Percentiles rank a stretch among this genome's conserved stretches.
phyloP scores from a whole-genome alignment of 495 filamentous ascomycete species.

The Cladorrhinum samala region DNA sequence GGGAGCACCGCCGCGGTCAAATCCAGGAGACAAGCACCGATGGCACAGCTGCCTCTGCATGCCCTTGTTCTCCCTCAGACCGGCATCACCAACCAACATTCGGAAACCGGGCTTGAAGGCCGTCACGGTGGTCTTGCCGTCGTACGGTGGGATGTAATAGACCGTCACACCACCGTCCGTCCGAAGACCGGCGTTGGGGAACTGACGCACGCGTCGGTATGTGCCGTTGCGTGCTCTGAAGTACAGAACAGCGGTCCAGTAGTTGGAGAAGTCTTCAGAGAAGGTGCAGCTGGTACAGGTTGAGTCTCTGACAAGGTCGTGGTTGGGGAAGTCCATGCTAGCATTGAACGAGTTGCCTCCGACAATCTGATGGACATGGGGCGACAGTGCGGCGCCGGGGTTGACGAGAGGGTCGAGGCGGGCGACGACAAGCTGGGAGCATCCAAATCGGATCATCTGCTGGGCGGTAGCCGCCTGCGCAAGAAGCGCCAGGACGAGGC shows the following conservation, averaged over 20 bases:
- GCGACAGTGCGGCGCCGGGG: constrained; percentile 29
- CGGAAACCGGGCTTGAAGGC: constrained; percentile 41
- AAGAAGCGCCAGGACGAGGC: constrained; percentile 34
- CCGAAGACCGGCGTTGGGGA: constrained; percentile 35
- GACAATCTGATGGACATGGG: constrained; percentile 39
- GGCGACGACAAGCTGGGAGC: constrained; percentile 36
- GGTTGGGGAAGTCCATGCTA: constrained; percentile 27
- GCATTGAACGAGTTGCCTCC: constrained; percentile 39
- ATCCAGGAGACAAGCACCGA: constrained; percentile 35
- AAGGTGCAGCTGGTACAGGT: constrained; percentile 39
- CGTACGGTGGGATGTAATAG: constrained; percentile 46
- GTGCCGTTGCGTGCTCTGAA: constrained; percentile 40
- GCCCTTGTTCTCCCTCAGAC: constrained; percentile 18
- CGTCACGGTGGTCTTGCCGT: constrained; percentile 35
- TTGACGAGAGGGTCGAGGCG: constrained; percentile 37
- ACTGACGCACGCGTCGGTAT: constrained; percentile 39
- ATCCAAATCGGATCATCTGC: constrained; percentile 39
- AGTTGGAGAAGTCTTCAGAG: constrained; percentile 40
- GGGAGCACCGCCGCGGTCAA: constrained; percentile 40
- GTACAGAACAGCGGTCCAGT: constrained; percentile 42
- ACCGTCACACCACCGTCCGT: constrained; percentile 40
- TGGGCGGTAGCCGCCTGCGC: constrained; percentile 28
- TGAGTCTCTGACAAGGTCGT: constrained; percentile 32
- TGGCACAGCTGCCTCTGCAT: constrained; percentile 38
- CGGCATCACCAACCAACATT: constrained; percentile 35